A percentile compares a stretch with the other conserved stretches of the same genome.
phyloP scores from a whole-genome alignment of 768 basidiomycete species.

The Amanita molliuscula region DNA sequence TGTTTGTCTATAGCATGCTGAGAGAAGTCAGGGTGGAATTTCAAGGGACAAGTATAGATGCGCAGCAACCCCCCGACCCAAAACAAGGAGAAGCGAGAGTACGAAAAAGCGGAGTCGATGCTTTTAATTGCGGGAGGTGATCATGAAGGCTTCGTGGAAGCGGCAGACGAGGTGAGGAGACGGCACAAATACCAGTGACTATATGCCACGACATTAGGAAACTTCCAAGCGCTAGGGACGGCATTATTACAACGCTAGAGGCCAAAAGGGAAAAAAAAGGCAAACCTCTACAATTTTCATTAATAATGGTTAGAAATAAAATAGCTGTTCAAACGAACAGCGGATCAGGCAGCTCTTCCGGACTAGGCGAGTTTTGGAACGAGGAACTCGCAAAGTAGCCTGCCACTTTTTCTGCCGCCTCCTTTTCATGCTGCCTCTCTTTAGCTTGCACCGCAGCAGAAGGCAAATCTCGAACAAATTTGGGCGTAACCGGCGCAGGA shows the following conservation, averaged over 20 bases:
- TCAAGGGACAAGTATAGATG: not conserved
- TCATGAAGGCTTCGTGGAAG: not conserved
- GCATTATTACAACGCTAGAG: not conserved
- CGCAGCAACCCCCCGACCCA: not conserved
- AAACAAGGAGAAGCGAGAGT: not conserved
- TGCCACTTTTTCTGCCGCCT: slow-evolving; percentile 22
- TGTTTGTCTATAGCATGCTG: not conserved
- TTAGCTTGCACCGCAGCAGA: not conserved
- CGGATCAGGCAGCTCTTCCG: slow-evolving; percentile 70
- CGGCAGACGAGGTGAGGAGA: not conserved
- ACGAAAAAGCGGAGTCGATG: not conserved
- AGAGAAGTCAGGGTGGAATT: not conserved
- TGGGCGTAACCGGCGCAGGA: not conserved
- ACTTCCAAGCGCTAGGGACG: not conserved
- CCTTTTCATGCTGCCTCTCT: slow-evolving; percentile 21
- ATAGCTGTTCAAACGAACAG: slow-evolving; percentile 32
- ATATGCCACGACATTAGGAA: not conserved
- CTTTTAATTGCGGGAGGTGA: not conserved
- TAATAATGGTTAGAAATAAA: slow-evolving; percentile 8
- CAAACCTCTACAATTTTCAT: slow-evolving; percentile 4
- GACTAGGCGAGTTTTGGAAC: slow-evolving; percentile 83
- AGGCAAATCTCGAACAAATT: slow-evolving; percentile 1
- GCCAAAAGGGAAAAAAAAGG: not conserved
- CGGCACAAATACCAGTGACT: not conserved
- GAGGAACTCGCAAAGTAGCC: slow-evolving; percentile 70